Percentiles rank a stretch among this genome's conserved stretches.
phyloP scores from a whole-genome alignment of 1,284 basidiomycete genomes.

The Puccinia polysora region DNA sequence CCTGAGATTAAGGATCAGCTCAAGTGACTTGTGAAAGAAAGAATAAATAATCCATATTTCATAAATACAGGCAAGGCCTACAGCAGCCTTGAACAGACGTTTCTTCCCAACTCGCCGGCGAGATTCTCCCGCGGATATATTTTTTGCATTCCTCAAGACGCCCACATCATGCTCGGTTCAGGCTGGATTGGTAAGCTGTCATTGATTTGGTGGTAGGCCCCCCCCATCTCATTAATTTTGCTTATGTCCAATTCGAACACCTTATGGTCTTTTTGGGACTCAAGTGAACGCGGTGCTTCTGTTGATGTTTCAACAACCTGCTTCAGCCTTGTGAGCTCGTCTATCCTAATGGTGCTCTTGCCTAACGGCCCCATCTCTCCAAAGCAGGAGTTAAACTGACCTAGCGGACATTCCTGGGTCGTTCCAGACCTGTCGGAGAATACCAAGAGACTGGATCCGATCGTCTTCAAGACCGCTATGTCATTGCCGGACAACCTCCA shows the following conservation, averaged over 20 bases:
- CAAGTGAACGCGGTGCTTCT: background rate
- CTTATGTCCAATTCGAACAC: background rate
- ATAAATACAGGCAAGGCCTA: too few relatives aligned
- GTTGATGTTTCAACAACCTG: background rate
- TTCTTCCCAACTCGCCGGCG: too few relatives aligned
- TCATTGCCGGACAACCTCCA: conserved; percentile 29
- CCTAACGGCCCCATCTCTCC: too few relatives aligned
- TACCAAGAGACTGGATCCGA: background rate
- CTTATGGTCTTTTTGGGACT: too few relatives aligned
- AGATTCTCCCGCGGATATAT: too few relatives aligned
- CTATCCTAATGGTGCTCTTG: background rate
- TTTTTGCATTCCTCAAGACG: too few relatives aligned
- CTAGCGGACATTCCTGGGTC: background rate
- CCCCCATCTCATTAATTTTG: background rate
- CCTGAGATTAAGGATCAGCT: too few relatives aligned
- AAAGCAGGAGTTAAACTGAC: background rate
- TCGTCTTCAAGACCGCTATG: conserved; percentile 10
- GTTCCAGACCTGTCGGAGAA: background rate
- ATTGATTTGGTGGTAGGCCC: too few relatives aligned
- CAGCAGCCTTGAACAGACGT: too few relatives aligned
- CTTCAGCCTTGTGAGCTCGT: background rate
- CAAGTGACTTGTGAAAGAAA: too few relatives aligned
- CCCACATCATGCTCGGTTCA: conserved; percentile 5
- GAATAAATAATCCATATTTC: too few relatives aligned
- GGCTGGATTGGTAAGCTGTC: background rate